Percentiles rank a stretch among this genome's conserved stretches.
Conservation (phyloP, 2,329 filamentous ascomycete genomes). For the Claviceps pusilla region DNA sequence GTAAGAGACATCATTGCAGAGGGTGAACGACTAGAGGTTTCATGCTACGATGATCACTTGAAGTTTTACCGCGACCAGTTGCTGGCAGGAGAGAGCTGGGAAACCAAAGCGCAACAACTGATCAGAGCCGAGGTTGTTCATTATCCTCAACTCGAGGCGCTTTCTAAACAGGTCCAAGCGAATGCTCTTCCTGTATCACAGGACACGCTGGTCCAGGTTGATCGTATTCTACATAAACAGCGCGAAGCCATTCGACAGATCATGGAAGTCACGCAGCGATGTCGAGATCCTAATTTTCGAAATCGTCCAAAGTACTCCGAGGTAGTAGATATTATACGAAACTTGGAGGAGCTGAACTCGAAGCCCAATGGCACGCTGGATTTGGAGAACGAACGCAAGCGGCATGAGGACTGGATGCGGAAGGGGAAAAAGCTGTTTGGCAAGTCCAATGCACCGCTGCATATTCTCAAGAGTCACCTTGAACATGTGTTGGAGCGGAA, state of each 20-base stretch:
- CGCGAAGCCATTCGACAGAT: slow-evolving; percentile 87
- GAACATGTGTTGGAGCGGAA: slow-evolving; percentile 86
- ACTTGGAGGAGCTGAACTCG: slow-evolving; percentile 75
- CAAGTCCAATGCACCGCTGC: slow-evolving; percentile 90
- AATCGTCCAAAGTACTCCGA: slow-evolving; percentile 78
- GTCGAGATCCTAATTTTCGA: slow-evolving; percentile 56
- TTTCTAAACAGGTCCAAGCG: slow-evolving; percentile 63
- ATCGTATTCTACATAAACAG: slow-evolving; percentile 89
- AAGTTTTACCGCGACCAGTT: slow-evolving; percentile 62
- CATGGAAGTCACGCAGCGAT: slow-evolving; percentile 62
- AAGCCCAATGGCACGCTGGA: slow-evolving; percentile 85
- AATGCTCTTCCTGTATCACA: slow-evolving; percentile 63
- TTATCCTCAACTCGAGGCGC: slow-evolving; percentile 83
- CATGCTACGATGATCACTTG: slow-evolving; percentile 66
- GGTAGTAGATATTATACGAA: slow-evolving; percentile 79
- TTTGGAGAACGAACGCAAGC: slow-evolving; percentile 83
- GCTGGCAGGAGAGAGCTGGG: slow-evolving; percentile 70
- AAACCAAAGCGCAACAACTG: slow-evolving; percentile 79
- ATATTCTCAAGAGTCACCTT: slow-evolving; percentile 91
- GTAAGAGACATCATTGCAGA: slow-evolving; percentile 66
- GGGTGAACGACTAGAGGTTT: slow-evolving; percentile 62
- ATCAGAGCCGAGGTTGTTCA: slow-evolving; percentile 85
- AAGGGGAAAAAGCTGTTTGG: slow-evolving; percentile 95
- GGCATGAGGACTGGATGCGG: slow-evolving; percentile 98
- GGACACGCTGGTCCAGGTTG: slow-evolving; percentile 67